Evolutionary conservation across 164 flowering plant species (phyloP).

Genomic region (Vitis labrusca): DNA sequence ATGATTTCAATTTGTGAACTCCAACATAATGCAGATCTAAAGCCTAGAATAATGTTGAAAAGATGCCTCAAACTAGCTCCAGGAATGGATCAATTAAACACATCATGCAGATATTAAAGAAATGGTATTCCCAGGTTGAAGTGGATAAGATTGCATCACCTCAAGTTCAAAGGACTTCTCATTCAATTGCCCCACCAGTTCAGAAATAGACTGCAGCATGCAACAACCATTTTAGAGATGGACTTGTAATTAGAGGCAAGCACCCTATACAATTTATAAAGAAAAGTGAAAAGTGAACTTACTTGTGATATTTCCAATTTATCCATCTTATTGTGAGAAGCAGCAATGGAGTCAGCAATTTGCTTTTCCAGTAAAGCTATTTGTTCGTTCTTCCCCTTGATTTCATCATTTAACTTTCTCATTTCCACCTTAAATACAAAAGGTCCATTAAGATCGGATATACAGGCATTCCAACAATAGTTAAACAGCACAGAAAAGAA

Average conservation of each 20-base stretch:
- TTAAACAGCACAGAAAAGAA: background rate
- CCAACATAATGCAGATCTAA: no score
- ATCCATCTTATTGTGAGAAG: conserved; percentile 49
- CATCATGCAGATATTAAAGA: background rate
- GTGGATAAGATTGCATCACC: conserved; percentile 42
- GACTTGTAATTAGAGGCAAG: conserved; percentile 7
- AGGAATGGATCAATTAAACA: background rate
- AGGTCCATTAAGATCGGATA: conserved; percentile 4
- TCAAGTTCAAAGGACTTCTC: conserved; percentile 98
- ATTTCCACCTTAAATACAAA: conserved; percentile 59
- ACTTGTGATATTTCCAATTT: conserved; percentile 62
- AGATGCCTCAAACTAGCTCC: no score
- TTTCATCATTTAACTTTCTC: conserved; percentile 66
- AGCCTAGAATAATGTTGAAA: no score
- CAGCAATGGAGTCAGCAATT: conserved; percentile 48
- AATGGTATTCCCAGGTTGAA: background rate
- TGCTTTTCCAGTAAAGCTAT: conserved; percentile 71
- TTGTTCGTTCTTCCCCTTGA: conserved; percentile 66
- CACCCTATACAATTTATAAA: background rate
- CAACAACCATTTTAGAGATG: conserved; percentile 13
- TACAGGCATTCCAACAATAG: conserved; percentile 9
- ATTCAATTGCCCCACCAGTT: conserved; percentile 70
- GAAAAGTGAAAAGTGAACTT: conserved; percentile 14
- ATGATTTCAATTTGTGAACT: no score
- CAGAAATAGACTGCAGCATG: conserved; percentile 66